Conservation (phyloP, 2,329 filamentous ascomycete species). For the Colletotrichum shisoi region DNA sequence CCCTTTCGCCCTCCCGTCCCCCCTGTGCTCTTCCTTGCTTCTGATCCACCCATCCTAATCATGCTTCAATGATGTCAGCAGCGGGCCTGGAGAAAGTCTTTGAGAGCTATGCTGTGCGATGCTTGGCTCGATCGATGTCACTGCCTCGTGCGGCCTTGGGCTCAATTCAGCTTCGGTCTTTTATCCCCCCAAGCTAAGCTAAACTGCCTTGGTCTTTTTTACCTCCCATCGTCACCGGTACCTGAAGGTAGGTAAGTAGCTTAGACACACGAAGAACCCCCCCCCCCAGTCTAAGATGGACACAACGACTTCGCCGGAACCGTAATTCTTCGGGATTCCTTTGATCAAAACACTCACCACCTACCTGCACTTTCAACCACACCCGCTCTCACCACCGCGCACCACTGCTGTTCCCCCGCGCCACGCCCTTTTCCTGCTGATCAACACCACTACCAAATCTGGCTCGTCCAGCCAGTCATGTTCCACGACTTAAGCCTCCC, state of each 20-base stretch:
- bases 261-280: background rate
- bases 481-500: slow-evolving; percentile 18
- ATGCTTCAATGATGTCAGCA: slow-evolving; percentile 39
- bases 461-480: slow-evolving; percentile 33
- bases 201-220: background rate
- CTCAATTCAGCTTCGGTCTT: slow-evolving; percentile 9
- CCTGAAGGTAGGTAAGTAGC: background rate
- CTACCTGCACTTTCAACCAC: background rate
- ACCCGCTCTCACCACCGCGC: background rate
- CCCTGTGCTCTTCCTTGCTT: slow-evolving; percentile 21
- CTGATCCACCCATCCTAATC: slow-evolving; percentile 31
- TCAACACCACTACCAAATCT: slow-evolving; percentile 15
- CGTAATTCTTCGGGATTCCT: slow-evolving; percentile 13
- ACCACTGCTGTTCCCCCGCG: slow-evolving; percentile 4
- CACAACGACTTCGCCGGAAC: slow-evolving; percentile 15
- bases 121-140: slow-evolving; percentile 17
- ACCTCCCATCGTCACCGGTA: background rate
- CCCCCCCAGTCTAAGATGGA: slow-evolving; percentile 7
- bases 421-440: slow-evolving; percentile 15
- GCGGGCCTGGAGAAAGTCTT: slow-evolving; percentile 35
- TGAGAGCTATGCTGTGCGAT: slow-evolving; percentile 14
- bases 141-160: slow-evolving; percentile 25
- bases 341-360: background rate
- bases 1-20: slow-evolving; percentile 13
- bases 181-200: background rate